Evolutionary conservation across 257 asterid genomes (phyloP).

Genomic region (Rehmannia glutinosa): DNA sequence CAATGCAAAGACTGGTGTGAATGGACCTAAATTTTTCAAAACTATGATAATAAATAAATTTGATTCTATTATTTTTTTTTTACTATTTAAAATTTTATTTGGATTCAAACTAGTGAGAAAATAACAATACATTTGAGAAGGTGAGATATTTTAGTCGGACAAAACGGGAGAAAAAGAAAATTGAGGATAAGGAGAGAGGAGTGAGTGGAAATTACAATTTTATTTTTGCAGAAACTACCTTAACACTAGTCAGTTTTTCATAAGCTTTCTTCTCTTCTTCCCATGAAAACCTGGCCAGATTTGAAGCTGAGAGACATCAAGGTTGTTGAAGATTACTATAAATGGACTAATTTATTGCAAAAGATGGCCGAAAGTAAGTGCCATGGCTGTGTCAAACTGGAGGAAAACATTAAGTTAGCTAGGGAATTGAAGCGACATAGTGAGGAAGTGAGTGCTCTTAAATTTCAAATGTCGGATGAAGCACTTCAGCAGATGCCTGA

Average conservation of each 20-base stretch:
- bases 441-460: constrained; percentile 72
- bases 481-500: constrained; percentile 99
- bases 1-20: no score
- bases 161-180: neutral
- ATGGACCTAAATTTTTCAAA: no score
- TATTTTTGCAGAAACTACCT: no score
- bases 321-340: constrained; percentile 59
- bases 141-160: neutral
- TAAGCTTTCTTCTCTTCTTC: constrained; percentile 10
- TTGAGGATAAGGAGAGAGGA: no score
- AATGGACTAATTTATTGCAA: constrained; percentile 69
- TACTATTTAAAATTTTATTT: no score
- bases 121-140: neutral
- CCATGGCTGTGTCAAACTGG: constrained; percentile 82
- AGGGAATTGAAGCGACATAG: constrained; percentile 52
- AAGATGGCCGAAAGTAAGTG: constrained; percentile 90
- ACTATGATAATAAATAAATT: no score
- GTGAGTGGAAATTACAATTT: no score
- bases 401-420: constrained; percentile 79
- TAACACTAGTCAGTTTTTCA: constrained; percentile 1
- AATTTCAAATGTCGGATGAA: constrained; percentile 94
- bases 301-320: constrained; percentile 73
- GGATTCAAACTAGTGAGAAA: constrained; percentile 4
- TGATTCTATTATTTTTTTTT: neutral
- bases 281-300: no score